These are phyloP conservation scores for Hyaloperonospora arabidopsidis DNA, from an alignment of 352 stramenopile species.

Conservation along the genomic window DNA sequence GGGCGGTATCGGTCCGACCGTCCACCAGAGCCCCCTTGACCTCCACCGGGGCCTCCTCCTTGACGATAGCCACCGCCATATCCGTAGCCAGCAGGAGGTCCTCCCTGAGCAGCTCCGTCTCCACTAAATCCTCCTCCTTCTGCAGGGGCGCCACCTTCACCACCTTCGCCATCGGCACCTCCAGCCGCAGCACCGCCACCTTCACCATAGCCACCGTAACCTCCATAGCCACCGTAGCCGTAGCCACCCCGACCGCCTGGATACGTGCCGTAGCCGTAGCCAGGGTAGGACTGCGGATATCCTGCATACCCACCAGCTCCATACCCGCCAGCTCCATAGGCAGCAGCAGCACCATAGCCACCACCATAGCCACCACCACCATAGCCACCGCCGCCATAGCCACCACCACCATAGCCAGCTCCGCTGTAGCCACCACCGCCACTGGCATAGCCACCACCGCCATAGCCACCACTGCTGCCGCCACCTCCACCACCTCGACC, in stretches of 20 bases:
- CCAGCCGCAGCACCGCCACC: conserved; percentile 17
- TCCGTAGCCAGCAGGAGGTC: conserved; percentile 23
- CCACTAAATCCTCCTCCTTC: conserved; percentile 31
- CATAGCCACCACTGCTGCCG: conserved; percentile 22
- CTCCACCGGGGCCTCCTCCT: conserved; percentile 36
- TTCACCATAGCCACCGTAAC: conserved; percentile 16
- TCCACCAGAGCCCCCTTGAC: conserved; percentile 48
- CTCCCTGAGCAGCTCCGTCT: conserved; percentile 21
- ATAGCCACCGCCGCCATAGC: conserved; percentile 29
- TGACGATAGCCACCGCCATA: conserved; percentile 50
- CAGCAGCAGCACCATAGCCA: conserved; percentile 25
- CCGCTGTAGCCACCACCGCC: conserved; percentile 21
- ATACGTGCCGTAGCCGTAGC: conserved; percentile 42
- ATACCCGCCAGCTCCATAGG: conserved; percentile 29
- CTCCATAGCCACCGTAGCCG: conserved; percentile 37
- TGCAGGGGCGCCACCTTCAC: conserved; percentile 27
- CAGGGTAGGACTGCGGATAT: conserved; percentile 30
- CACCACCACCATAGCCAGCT: conserved; percentile 23
- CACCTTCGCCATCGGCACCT: conserved; percentile 19
- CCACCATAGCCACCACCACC: conserved; percentile 27
- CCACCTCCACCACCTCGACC: conserved; percentile 24
- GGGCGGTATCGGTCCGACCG: conserved; percentile 79
- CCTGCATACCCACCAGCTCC: conserved; percentile 34
- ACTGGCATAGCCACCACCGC: conserved; percentile 19
- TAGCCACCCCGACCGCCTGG: conserved; percentile 35